phyloP scores from a whole-genome alignment of 495 filamentous ascomycete species.

The Aeminium ludgeri region DNA sequence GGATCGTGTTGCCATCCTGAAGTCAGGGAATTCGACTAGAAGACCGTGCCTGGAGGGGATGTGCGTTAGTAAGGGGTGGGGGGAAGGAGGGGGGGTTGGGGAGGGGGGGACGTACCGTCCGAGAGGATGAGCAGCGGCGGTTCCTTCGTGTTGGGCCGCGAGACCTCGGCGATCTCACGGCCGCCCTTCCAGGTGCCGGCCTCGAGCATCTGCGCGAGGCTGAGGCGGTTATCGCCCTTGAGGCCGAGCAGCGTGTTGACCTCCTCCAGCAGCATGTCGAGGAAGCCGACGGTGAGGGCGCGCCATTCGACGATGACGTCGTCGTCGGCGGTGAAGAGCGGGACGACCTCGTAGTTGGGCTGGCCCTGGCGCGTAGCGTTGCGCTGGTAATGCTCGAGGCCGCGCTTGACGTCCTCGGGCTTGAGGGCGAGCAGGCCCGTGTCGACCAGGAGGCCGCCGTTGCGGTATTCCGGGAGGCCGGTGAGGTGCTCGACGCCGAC shows the following conservation, averaged over 20 bases:
- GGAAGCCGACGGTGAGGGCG: conserved; percentile 63
- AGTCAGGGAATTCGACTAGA: background rate
- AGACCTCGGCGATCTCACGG: conserved; percentile 88
- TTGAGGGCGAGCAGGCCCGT: conserved; percentile 68
- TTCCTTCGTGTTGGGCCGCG: conserved; percentile 87
- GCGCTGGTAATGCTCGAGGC: conserved; percentile 52
- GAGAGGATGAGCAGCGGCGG: conserved; percentile 92
- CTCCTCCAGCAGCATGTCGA: conserved; percentile 57
- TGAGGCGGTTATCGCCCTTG: conserved; percentile 38
- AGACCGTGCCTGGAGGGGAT: no score
- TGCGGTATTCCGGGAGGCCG: conserved; percentile 74
- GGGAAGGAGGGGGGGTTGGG: no score
- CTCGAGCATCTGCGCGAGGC: conserved; percentile 64
- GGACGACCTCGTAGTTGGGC: conserved; percentile 53
- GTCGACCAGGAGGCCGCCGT: conserved; percentile 73
- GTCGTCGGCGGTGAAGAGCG: conserved; percentile 60
- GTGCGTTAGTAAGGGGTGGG: no score
- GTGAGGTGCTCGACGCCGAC: conserved; percentile 63
- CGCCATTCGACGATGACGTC: conserved; percentile 85
- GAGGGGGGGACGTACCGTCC: conserved; percentile 88
- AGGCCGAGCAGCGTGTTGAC: conserved; percentile 52
- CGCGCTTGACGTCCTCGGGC: conserved; percentile 41
- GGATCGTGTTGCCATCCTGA: no score
- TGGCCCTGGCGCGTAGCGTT: conserved; percentile 61
- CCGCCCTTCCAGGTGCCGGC: conserved; percentile 97